Evolutionary conservation across 164 flowering plant species (phyloP).

Genomic region (Vitis cinerea): DNA sequence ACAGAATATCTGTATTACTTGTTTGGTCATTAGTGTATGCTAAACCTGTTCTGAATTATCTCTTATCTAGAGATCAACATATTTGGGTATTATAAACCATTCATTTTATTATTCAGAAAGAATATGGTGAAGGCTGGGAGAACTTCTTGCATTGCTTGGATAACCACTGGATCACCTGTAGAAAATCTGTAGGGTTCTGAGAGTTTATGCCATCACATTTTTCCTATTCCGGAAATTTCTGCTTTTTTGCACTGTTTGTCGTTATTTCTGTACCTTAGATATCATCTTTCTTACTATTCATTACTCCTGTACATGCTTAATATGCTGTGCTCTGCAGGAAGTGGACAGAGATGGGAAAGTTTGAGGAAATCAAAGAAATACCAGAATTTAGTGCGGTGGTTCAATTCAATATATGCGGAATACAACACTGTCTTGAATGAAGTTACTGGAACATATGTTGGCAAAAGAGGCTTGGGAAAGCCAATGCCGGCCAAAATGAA

Average conservation of each 20-base stretch:
- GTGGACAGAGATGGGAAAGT: constrained; percentile 94
- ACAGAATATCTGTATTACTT: not conserved
- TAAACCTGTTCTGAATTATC: not conserved
- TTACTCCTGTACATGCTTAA: not conserved
- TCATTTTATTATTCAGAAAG: not conserved
- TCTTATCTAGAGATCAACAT: not conserved
- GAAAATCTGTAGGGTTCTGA: not conserved
- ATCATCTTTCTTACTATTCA: not conserved
- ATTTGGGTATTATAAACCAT: not conserved
- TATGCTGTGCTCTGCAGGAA: constrained; percentile 38
- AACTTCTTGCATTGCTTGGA: not conserved
- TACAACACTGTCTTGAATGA: constrained; percentile 45
- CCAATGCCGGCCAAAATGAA: constrained; percentile 32
- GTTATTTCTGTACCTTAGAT: not conserved
- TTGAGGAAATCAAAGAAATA: constrained; percentile 83
- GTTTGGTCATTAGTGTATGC: not conserved
- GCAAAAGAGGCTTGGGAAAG: constrained; percentile 67
- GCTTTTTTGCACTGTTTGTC: not conserved
- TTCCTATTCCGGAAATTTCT: not conserved
- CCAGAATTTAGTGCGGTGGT: constrained; percentile 79
- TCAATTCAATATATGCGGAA: constrained; percentile 61
- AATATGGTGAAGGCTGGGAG: not conserved
- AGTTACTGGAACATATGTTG: constrained; percentile 45
- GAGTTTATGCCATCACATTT: not conserved
- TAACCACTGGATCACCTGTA: not conserved